These are phyloP conservation scores for Phytopythium ostracodes DNA, from an alignment of 352 stramenopile genomes.

Conservation along the genomic window DNA sequence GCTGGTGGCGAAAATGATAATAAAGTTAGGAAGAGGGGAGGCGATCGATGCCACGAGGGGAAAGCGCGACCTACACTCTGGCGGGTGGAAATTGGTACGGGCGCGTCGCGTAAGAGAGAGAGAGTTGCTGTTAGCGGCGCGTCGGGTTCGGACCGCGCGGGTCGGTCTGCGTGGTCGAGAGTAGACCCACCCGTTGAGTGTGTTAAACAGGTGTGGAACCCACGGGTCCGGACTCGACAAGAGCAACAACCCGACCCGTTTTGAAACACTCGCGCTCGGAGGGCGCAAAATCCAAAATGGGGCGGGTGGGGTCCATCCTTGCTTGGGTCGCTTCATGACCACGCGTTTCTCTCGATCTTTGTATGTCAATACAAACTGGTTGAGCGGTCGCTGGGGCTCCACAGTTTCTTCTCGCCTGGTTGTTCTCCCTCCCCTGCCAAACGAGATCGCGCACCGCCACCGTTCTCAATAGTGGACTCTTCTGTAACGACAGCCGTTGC, in stretches of 20 bases:
- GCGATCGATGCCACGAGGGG: constrained; percentile 2
- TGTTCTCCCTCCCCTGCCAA: too few relatives aligned
- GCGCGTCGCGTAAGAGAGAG: neutral
- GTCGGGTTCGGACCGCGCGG: neutral
- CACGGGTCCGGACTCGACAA: neutral
- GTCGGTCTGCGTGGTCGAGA: neutral
- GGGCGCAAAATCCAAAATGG: constrained; percentile 47
- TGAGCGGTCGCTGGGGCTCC: neutral
- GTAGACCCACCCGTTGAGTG: neutral
- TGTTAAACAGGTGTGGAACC: neutral
- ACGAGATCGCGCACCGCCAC: neutral
- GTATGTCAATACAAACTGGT: neutral
- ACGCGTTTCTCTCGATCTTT: neutral
- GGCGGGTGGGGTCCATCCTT: neutral
- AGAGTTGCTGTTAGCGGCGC: neutral
- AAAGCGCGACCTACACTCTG: constrained; percentile 3
- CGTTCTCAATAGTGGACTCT: neutral
- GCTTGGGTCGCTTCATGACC: neutral
- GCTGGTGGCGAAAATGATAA: constrained; percentile 6
- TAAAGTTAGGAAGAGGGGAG: neutral
- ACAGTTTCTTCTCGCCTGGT: too few relatives aligned
- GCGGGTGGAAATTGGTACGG: neutral
- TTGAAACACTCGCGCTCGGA: neutral
- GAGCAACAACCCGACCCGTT: neutral
- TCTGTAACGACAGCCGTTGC: neutral